Base-by-base conservation (phyloP, 2,329 filamentous ascomycete species). In the Cordyceps fumosorosea region DNA sequence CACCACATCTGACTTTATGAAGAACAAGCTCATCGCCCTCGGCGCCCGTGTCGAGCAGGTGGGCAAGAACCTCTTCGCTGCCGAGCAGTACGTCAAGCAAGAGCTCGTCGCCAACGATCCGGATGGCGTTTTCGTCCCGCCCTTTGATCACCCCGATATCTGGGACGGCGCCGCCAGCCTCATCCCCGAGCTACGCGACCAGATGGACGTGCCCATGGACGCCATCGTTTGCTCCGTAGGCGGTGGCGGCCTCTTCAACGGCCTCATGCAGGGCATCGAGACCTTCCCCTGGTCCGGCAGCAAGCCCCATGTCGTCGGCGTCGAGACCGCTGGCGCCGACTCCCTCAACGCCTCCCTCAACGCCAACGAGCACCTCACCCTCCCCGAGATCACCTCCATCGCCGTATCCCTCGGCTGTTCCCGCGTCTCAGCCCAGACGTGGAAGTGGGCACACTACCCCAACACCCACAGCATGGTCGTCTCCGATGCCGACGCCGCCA, bases 181-280 rank as follows among this genome's bases (percentile, higher is more conserved):
- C 22, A 77, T 90, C 59, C 77, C 82, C 57, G 80, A 82, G 72
- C 68, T 81, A 18, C 72, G 70, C 14, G 69, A 72, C 22, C 77
- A 80, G 67, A 62, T 77, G 20, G 73, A 75, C 3, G 73, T 74
- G 1, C 77, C 78, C 11, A 81, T 89, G 3, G 87, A 92, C 68
- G 89, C 81, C 3, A 79, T 96, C 14, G 82, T 95, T 51, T 93
- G 89, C 74, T 88, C 82, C 63, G 89, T 93, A 44, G 91, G 91
- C 7, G 91, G 91, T 11, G 91, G 91, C 18, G 91, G 91, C 0
- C 76, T 96, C 24, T 81, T 96, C 58, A 89, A 88, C 69, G 91
- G 91, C 5, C 76, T 96, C 62, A 84, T 90, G 74, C 79, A 87
- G 70, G 90, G 89, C 11, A 77, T 93, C 26, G 81, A 87, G 68